These are phyloP conservation scores for Patellifolia procumbens DNA, from an alignment of 179 eudicot species.

Conservation along the genomic window DNA sequence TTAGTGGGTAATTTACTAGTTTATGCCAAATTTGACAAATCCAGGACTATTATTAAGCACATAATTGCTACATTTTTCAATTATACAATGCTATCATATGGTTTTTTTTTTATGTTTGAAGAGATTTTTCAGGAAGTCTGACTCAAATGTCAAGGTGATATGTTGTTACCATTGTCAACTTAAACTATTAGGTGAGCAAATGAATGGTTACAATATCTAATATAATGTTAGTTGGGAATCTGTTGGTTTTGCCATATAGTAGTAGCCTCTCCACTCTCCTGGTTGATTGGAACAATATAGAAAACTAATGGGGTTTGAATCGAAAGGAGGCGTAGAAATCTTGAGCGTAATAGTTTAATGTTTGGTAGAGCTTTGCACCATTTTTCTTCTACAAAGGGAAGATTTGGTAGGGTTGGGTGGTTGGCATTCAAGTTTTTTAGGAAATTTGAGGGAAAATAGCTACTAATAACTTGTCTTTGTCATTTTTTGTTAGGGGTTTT, in stretches of 20 bases:
- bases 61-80: background rate
- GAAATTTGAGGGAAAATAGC: background rate
- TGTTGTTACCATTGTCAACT: background rate
- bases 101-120: background rate
- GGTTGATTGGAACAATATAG: background rate
- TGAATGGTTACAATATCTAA: background rate
- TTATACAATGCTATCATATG: background rate
- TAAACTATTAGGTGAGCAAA: background rate
- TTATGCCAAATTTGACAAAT: background rate
- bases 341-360: background rate
- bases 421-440: background rate
- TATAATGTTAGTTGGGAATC: background rate
- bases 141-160: background rate
- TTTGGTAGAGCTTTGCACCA: slow-evolving; percentile 3
- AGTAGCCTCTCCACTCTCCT: background rate
- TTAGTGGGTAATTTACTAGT: background rate
- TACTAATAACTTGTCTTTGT: background rate
- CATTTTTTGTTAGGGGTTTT: background rate
- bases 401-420: background rate
- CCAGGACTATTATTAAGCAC: background rate
- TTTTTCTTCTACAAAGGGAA: background rate
- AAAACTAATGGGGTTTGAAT: background rate
- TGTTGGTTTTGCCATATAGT: background rate
- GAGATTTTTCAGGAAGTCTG: background rate
- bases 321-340: background rate